Evolutionary conservation across 345 rosid species (phyloP).

Genomic region (Eucalyptus erythrocorys): DNA sequence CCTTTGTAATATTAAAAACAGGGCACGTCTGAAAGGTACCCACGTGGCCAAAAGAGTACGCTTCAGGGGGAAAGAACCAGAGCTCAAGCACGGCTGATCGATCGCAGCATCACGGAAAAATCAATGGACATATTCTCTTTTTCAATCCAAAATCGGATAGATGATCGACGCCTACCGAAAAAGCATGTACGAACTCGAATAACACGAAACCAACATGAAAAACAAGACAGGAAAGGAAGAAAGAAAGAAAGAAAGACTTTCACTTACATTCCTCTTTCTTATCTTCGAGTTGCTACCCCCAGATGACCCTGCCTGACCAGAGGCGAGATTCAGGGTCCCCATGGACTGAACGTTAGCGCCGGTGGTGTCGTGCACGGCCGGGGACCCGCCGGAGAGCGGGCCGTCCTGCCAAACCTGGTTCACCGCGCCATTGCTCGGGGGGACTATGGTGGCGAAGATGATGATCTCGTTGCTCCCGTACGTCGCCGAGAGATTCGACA

Average conservation of each 20-base stretch:
- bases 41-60: neutral
- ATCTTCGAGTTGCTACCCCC: slow-evolving; percentile 27
- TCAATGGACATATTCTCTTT: neutral
- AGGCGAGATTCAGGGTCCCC: slow-evolving; percentile 51
- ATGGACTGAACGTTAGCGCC: slow-evolving; percentile 49
- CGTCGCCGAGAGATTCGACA: slow-evolving; percentile 44
- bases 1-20: neutral
- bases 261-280: slow-evolving; percentile 54
- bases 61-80: neutral
- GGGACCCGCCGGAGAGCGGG: slow-evolving; percentile 29
- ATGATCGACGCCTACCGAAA: neutral
- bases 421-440: slow-evolving; percentile 20
- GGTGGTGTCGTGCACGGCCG: slow-evolving; percentile 20
- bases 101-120: neutral
- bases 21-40: neutral
- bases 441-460: slow-evolving; percentile 51
- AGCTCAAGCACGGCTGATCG: neutral
- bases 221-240: neutral
- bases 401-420: slow-evolving; percentile 94
- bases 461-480: slow-evolving; percentile 45
- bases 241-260: neutral
- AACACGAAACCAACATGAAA: neutral
- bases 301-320: slow-evolving; percentile 26
- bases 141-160: neutral
- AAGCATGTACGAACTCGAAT: neutral